Evolutionary conservation across 106 monocot genomes (phyloP), one percentile per base, ranked within the genome.

Genomic region (Xerophyta viscosa): DNA sequence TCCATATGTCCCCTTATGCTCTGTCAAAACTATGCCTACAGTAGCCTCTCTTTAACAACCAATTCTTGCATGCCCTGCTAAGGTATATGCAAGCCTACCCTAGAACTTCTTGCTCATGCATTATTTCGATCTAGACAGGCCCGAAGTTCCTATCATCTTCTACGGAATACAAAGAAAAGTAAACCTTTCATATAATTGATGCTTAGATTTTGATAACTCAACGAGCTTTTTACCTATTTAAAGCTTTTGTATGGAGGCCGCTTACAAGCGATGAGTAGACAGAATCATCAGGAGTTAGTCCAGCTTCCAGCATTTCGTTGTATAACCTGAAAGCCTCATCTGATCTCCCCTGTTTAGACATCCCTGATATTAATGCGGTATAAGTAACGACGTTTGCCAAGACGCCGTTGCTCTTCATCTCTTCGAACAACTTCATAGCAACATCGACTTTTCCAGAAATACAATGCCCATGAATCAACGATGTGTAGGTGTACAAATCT

Each of bases 321-420:
- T 96, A 88, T 50, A 88, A 68, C 66, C 10, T 54, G 54, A 88
- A 85, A 3, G 88, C 94, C 57, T 88, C 94, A 13, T 82, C 94
- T 10, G 88, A 78, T 60, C 71, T 84, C 44, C 94, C 94, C 54
- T 80, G 67, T 45, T 76, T 96, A 8, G 94, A 66, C 43, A 96
- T 58, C 1, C 88, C 81, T 3, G 78, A 84, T 21, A 96, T 96
- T 30, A 96, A 43, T 23, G 78, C 75, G 5, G 71, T 88, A 36
- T 84, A 96, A 1, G 88, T 79, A 20, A 85, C 78, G 8, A 73
- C 37, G 60, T 68, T 82, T 11, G 73, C 60, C 14, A 25, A 50
- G 33, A 79, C 36, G 17, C 56, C 54, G 53, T 23, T 66, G 24
- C 50, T 17, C 41, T 66, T 69, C 94, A 96, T 88, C 54, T 96